Evolutionary conservation across 2,329 filamentous ascomycete species (phyloP), one percentile per base, ranked within the genome.

Genomic region (Delphinella strobiligena): DNA sequence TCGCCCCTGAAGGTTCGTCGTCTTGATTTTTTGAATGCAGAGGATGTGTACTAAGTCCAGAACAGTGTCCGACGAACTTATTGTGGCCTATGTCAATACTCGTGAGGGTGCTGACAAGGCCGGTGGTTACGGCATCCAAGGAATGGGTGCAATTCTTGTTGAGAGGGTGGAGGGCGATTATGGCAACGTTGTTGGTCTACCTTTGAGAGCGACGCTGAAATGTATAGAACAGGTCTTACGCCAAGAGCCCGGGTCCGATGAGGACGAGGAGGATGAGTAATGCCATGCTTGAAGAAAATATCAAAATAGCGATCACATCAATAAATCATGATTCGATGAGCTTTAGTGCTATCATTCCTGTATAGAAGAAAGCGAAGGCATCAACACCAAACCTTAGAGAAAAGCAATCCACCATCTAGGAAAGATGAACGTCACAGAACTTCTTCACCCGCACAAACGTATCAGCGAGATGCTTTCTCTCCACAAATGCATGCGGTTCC

Each of bases 91-190:
- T 56, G 81, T 88, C 42, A 73, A 71, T 54, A 95, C 89, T 16
- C 72, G 89, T 40, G 91, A 98, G 67, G 91, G 91, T 2, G 87
- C 78, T 9, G 91, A 96, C 61, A 98, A 96, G 68, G 91, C 91
- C 0, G 91, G 91, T 2, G 91, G 91, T 0, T 98, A 98, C 61
- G 91, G 86, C 1, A 75, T 98, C 38, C 91, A 98, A 62, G 91
- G 89, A 0, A 68, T 89, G 9, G 91, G 84, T 1, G 81, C 83
- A 7, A 78, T 95, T 57, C 62, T 98, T 42, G 78, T 98, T 10
- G 87, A 95, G 59, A 81, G 73, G 60, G 82, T 98, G 48, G 84
- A 94, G 47, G 91, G 91, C 9, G 78, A 77, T 40, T 84, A 86
- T 53, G 91, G 98, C 66, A 96, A 96, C 60, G 91, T 96, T 1